Base-by-base conservation (phyloP, 2,329 filamentous ascomycete species). In the Cladophialophora bantiana region DNA sequence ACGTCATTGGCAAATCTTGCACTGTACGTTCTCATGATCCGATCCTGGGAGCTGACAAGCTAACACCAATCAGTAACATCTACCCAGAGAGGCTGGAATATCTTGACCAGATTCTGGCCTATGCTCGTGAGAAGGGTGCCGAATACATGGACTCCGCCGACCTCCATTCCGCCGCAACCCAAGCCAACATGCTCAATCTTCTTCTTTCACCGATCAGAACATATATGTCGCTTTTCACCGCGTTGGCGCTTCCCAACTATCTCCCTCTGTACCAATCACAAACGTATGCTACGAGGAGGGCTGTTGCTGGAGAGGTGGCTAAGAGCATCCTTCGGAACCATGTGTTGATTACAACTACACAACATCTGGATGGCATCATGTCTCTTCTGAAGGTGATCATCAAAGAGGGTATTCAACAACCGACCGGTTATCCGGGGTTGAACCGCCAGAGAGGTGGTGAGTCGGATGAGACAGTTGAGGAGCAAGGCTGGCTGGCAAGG, bases 391-490 rank as follows among this genome's bases (percentile, higher is more conserved):
- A 92, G 72, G 95, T 99, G 0, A 83, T 99, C 40, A 95, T 99
- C 77, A 95, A 93, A 73, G 95, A 99, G 80, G 94, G 94, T 12
- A 89, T 91, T 13, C 94, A 96, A 74, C 84, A 90, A 62, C 88
- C 92, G n/a, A 86, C 88, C 55, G 92, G 92, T 35, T 97, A 97
- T 74, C 90, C 94, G 0, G 92, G 92, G 3, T 88, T 90, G 45
- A 80, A 84, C 13, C 91, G 94, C 75, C 85, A 92, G 70, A 89
- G 93, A 68, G 87, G 88, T 20, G 83, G 86, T 55, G 96, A 99
- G 82, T 98, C 95, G 0, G 95, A 99, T 69, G 96, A 99, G 81
- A 98, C 94, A 0, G 89, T 98, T 75, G 94, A 99, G 79, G 95
- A 99, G 80, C 95, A 99, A 83, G 95, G 95, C 59, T 97, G 93